Base-by-base conservation (phyloP, 225 moss, liverwort and hornwort species). In the Pseudoscleropodium purum region DNA sequence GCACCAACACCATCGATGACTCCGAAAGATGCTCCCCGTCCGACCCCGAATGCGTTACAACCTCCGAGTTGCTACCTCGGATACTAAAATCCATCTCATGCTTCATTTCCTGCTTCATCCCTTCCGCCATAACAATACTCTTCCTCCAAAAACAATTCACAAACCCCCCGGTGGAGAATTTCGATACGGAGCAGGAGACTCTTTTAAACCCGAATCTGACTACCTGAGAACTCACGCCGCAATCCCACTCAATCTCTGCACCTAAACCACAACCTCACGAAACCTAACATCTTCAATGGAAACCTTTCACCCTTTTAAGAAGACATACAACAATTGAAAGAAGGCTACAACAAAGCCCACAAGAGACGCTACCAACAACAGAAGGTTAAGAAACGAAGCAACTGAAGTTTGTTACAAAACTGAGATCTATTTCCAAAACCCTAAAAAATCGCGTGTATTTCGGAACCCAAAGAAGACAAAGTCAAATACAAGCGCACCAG, bases 1-100 rank as follows among this genome's bases (percentile, higher is more conserved):
- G 61, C 64, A 99, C 93, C 85, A 99, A 93, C 51, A 95, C 98
- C 81, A 94, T 91, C 76, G 84, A 72, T 43, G 86, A 88, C 62
- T 86, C 85, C 26, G 87, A 51, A 54, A 59, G 62, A 72, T 19
- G 60, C 70, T 79, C 90, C 43, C 43, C 59, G 25, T 73, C 54
- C 26, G 68, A 45, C 75, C 67, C 51, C 18, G 70, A 82, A 72
- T 67, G 84, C 27, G 83, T 41, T 23, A 60, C 86, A 76, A 47
- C 80, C 61, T 90, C 90, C 52, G 61, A 81, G 34, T 23, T 83
- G 68, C 86, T 93, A 36, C 79, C 86, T 78, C 74, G 83, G 78
- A 94, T 92, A 41, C 66, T 89, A 62, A 91, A 94, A 88, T 92
- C 81, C 72, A 88, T 93, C 59, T 90, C 88, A 62, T 94, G 94